Percentiles rank a stretch among this genome's conserved stretches.
These are phyloP conservation scores for Cyclostephanos tholiformis DNA, from an alignment of 108 stramenopile species.

Conservation along the genomic window DNA sequence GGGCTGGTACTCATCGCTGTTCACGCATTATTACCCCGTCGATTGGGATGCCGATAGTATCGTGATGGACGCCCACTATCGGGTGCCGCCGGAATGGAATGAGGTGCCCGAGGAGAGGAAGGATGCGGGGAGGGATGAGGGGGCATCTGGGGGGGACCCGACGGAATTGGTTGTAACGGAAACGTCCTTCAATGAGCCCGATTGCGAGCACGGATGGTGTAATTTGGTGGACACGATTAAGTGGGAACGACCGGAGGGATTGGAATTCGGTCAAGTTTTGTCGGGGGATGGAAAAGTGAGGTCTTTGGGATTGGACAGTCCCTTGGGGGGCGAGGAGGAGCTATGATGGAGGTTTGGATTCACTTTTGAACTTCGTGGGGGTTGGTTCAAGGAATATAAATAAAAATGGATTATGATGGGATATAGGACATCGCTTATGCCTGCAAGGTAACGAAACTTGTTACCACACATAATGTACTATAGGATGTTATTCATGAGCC, in stretches of 20 bases:
- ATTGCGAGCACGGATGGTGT: conserved; percentile 76
- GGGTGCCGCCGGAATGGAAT: conserved; percentile 64
- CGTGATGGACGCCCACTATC: conserved; percentile 66
- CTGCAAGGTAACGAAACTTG: too few species aligned
- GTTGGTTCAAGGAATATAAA: too few species aligned
- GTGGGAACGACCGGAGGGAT: conserved; percentile 28
- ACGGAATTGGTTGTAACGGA: conserved; percentile 56
- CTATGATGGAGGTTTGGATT: not conserved
- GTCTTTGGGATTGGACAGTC: not conserved
- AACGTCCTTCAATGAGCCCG: conserved; percentile 71
- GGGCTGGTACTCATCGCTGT: too few species aligned
- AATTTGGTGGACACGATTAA: conserved; percentile 53
- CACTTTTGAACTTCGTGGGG: too few species aligned
- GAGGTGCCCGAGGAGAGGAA: conserved; percentile 13
- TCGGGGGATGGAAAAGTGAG: conserved; percentile 28
- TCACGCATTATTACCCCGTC: too few species aligned
- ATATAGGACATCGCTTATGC: too few species aligned
- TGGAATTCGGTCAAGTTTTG: conserved; percentile 17
- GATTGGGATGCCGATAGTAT: conserved; percentile 48
- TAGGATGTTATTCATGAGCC: too few species aligned
- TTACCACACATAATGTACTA: too few species aligned
- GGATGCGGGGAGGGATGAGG: conserved; percentile 6
- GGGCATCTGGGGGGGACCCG: too few species aligned
- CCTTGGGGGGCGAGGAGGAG: conserved; percentile 4
- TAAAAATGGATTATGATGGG: too few species aligned